phyloP scores from a whole-genome alignment of 2,329 filamentous ascomycete species.

The Plectosphaerella cucumerina region DNA sequence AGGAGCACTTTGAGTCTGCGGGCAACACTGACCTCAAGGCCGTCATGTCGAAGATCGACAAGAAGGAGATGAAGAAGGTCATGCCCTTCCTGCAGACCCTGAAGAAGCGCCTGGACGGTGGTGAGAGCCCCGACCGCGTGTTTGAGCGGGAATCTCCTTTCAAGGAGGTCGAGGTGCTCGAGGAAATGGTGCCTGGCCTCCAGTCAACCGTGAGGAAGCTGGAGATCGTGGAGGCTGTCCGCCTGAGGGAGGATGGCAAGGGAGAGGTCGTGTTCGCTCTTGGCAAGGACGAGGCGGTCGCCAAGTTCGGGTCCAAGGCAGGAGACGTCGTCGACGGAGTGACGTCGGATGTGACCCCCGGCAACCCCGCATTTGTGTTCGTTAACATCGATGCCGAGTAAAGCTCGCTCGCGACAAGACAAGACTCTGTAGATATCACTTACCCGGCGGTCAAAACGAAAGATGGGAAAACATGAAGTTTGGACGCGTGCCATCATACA shows the following conservation, averaged over 20 bases:
- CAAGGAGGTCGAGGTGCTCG: constrained; percentile 72
- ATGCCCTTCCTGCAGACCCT: constrained; percentile 93
- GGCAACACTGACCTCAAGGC: constrained; percentile 71
- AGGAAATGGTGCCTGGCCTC: neutral
- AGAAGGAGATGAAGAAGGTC: constrained; percentile 92
- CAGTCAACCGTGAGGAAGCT: neutral
- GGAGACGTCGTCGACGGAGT: neutral
- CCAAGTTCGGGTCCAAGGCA: neutral
- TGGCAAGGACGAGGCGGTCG: neutral
- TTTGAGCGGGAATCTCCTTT: constrained; percentile 84
- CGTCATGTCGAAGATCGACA: constrained; percentile 72
- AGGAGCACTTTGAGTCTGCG: constrained; percentile 23
- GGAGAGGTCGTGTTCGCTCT: neutral
- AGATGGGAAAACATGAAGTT: no score
- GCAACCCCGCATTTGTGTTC: neutral
- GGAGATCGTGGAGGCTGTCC: neutral
- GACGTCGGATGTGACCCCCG: neutral
- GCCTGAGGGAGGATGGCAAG: neutral
- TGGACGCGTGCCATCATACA: no score
- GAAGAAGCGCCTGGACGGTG: constrained; percentile 75
- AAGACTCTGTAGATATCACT: no score
- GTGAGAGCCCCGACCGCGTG: constrained; percentile 63
- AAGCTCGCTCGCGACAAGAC: neutral
- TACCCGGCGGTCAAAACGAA: no score
- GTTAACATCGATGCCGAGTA: neutral